Conservation (phyloP, 192 early-diverging fungal species). For the Thamnidium elegans region DNA sequence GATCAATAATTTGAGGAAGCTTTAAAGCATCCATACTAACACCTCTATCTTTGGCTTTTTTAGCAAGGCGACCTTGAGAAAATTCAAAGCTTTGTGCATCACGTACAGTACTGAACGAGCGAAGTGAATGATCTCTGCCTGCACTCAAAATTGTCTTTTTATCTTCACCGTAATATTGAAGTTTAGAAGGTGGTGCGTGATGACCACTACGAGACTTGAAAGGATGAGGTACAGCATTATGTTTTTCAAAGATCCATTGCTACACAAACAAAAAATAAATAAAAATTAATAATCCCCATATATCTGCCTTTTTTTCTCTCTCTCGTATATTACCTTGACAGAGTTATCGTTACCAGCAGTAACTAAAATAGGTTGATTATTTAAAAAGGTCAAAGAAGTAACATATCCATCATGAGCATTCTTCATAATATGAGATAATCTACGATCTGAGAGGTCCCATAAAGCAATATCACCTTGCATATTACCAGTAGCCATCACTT, state of each 20-base stretch:
- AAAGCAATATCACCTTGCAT: conserved; percentile 84
- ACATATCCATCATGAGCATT: conserved; percentile 83
- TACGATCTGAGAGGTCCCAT: conserved; percentile 86
- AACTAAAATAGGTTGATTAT: conserved; percentile 81
- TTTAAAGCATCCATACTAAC: conserved; percentile 64
- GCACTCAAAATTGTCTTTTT: conserved; percentile 72
- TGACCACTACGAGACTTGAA: conserved; percentile 87
- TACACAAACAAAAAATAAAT: conserved; percentile 17
- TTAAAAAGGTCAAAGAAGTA: conserved; percentile 75
- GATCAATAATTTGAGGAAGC: conserved; percentile 71
- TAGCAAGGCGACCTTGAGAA: conserved; percentile 73
- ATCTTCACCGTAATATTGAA: conserved; percentile 74
- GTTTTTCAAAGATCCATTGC: conserved; percentile 94
- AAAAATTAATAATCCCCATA: neutral
- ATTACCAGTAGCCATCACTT: conserved; percentile 88
- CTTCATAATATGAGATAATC: conserved; percentile 74
- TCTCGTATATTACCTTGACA: conserved; percentile 57
- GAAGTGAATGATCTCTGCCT: conserved; percentile 80
- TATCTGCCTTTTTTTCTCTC: neutral
- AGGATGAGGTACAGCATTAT: conserved; percentile 76
- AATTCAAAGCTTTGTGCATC: conserved; percentile 84
- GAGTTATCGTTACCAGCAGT: conserved; percentile 89
- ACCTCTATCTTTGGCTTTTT: conserved; percentile 63
- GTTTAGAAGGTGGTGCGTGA: conserved; percentile 75
- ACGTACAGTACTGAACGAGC: conserved; percentile 79